Evolutionary conservation across 108 stramenopile genomes (phyloP).

Genomic region (Chaetoceros muelleri): DNA sequence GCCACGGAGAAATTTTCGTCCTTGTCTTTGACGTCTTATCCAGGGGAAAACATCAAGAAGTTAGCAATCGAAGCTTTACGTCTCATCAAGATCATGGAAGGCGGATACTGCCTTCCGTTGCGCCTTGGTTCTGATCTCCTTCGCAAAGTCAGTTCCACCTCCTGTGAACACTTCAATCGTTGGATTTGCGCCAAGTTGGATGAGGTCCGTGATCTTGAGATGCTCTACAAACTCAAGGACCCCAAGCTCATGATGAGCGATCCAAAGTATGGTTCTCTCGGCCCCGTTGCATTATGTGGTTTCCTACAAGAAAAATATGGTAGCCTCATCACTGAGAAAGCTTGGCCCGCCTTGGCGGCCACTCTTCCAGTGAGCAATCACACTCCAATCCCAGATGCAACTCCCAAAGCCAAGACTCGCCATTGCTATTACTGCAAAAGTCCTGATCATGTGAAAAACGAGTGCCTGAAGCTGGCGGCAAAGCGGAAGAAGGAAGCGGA

Average conservation of each 20-base stretch:
- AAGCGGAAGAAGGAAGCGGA: neutral
- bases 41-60: constrained; percentile 3
- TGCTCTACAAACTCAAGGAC: neutral
- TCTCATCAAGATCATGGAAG: constrained; percentile 1
- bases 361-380: too few species aligned
- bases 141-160: neutral
- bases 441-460: neutral
- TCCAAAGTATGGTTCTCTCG: neutral
- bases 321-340: neutral
- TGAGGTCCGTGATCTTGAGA: neutral
- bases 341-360: too few species aligned
- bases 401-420: too few species aligned
- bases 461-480: neutral
- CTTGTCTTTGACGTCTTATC: neutral
- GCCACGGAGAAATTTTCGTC: neutral
- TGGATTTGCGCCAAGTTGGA: neutral
- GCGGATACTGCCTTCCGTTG: neutral
- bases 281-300: neutral
- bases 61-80: neutral
- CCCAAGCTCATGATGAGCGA: neutral
- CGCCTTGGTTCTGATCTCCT: neutral
- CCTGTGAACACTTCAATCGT: constrained; percentile 1
- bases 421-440: neutral
- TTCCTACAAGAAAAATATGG: constrained; percentile 1
- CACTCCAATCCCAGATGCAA: too few species aligned